These are phyloP conservation scores for Cystobasidium tubakii DNA, from an alignment of 768 basidiomycete species.

Conservation along the genomic window DNA sequence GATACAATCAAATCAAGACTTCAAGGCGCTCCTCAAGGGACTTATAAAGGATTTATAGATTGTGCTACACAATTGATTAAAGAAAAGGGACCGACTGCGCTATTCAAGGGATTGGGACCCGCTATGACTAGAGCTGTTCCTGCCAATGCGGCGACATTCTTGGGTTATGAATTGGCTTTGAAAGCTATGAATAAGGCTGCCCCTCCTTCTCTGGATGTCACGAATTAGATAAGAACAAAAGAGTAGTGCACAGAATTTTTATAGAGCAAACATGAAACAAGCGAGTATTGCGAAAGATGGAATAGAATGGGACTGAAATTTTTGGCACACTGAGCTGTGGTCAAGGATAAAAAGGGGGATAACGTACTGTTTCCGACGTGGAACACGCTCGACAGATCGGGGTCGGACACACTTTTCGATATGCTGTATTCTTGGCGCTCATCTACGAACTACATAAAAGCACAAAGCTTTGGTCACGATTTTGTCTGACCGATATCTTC, in stretches of 20 bases:
- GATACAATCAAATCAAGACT: slow-evolving; percentile 84
- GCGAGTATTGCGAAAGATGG: too few species aligned
- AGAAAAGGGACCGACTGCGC: slow-evolving; percentile 70
- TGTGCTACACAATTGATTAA: slow-evolving; percentile 88
- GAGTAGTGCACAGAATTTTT: too few species aligned
- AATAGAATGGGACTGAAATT: too few species aligned
- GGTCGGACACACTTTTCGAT: too few species aligned
- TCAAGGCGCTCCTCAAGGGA: slow-evolving; percentile 93
- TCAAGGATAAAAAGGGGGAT: too few species aligned
- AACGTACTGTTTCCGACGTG: too few species aligned
- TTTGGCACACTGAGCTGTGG: too few species aligned
- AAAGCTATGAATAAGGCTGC: slow-evolving; percentile 28
- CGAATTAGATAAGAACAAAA: neutral
- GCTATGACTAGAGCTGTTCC: slow-evolving; percentile 52
- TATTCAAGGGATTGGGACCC: slow-evolving; percentile 97
- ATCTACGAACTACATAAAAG: too few species aligned
- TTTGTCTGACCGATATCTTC: too few species aligned
- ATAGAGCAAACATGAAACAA: slow-evolving; percentile 2
- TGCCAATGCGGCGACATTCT: slow-evolving; percentile 32
- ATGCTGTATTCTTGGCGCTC: too few species aligned
- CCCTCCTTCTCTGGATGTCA: neutral
- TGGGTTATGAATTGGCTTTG: slow-evolving; percentile 28
- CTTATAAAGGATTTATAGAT: slow-evolving; percentile 90
- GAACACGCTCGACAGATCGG: too few species aligned
- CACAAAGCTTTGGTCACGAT: too few species aligned